Conservation (phyloP, 768 basidiomycete genomes). For the Amylocystis lapponica region DNA sequence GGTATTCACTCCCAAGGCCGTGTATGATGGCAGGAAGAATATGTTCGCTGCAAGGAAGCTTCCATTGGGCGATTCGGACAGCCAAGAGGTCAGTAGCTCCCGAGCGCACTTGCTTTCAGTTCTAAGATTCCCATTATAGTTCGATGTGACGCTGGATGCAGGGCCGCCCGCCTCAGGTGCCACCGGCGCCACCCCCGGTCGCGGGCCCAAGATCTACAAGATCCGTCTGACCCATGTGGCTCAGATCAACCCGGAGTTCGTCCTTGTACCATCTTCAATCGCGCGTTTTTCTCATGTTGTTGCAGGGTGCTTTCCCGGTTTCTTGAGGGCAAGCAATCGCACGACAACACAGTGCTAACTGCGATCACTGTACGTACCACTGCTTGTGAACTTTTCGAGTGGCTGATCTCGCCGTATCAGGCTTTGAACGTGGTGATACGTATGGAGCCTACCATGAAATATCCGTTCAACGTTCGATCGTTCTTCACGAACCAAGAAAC, state of each 20-base stretch:
- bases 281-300: constrained; percentile 2
- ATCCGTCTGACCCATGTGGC: constrained; percentile 60
- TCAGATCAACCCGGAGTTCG: constrained; percentile 80
- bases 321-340: constrained; percentile 56
- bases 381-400: too few relatives aligned
- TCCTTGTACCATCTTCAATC: constrained; percentile 19
- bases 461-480: constrained; percentile 68
- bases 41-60: constrained; percentile 57
- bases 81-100: constrained; percentile 44
- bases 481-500: constrained; percentile 62
- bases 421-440: constrained; percentile 71
- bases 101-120: neutral
- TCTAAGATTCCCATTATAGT: constrained; percentile 37
- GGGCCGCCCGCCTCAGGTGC: constrained; percentile 29
- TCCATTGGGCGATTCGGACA: constrained; percentile 46
- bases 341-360: constrained; percentile 63
- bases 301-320: constrained; percentile 58
- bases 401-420: too few relatives aligned
- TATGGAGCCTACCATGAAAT: constrained; percentile 62
- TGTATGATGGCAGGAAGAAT: constrained; percentile 80
- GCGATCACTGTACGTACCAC: constrained; percentile 49
- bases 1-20: constrained; percentile 69
- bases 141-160: constrained; percentile 51
- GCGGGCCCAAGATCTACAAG: constrained; percentile 60
- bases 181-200: constrained; percentile 7